Conservation (phyloP, 2,329 filamentous ascomycete genomes). For the Mariannaea elegans region DNA sequence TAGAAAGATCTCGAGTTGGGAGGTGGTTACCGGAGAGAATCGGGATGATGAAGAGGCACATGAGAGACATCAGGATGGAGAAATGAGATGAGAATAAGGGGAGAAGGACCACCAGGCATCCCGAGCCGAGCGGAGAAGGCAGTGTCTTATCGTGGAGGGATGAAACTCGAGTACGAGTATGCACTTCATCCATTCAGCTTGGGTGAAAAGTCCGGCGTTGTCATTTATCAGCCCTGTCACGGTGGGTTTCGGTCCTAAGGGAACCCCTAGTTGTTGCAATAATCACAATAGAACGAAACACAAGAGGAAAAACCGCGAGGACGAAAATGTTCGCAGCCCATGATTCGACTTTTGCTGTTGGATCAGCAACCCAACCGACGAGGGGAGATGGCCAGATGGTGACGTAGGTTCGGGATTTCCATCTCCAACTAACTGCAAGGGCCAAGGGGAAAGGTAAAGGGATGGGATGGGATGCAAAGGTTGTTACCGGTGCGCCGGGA, state of each 20-base stretch:
- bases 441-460: too few species aligned
- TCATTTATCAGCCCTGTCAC: slow-evolving; percentile 6
- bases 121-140: background rate
- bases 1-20: slow-evolving; percentile 1
- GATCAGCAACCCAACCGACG: slow-evolving; percentile 24
- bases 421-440: slow-evolving; percentile 13
- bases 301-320: background rate
- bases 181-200: slow-evolving; percentile 19
- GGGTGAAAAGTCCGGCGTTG: too few species aligned
- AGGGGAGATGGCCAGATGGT: slow-evolving; percentile 34
- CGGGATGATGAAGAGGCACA: slow-evolving; percentile 27
- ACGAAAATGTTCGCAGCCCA: slow-evolving; percentile 20
- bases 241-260: background rate
- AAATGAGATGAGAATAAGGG: background rate
- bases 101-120: background rate
- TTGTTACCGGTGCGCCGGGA: slow-evolving; percentile 1
- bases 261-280: background rate
- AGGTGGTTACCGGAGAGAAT: slow-evolving; percentile 34
- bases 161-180: background rate
- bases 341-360: slow-evolving; percentile 37
- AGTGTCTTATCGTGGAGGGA: background rate
- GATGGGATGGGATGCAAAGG: too few species aligned
- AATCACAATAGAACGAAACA: background rate
- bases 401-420: slow-evolving; percentile 34
- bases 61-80: background rate